A percentile compares a stretch with the other conserved stretches of the same genome.
phyloP scores from a whole-genome alignment of 192 early-diverging fungal species.

The Spinellus fusiger region DNA sequence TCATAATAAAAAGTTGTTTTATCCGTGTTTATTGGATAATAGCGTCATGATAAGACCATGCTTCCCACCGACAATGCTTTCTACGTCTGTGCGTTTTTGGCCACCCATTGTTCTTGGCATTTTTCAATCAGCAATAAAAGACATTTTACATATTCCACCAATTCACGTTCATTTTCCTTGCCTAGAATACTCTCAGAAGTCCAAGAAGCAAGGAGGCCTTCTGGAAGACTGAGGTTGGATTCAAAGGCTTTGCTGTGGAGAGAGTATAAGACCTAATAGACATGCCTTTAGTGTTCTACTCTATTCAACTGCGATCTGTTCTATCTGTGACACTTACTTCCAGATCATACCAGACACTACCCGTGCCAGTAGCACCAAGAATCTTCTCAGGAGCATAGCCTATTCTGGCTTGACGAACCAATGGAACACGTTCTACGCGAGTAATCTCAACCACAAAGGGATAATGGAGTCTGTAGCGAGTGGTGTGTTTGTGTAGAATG shows the following conservation, averaged over 20 bases:
- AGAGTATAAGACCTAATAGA: slow-evolving; percentile 17
- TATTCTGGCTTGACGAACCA: slow-evolving; percentile 10
- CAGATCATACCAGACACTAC: slow-evolving; percentile 27
- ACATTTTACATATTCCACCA: slow-evolving; percentile 28
- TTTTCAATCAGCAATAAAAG: slow-evolving; percentile 33
- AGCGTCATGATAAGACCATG: no score
- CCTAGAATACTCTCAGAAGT: slow-evolving; percentile 33
- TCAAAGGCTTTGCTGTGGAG: slow-evolving; percentile 16
- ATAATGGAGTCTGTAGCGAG: slow-evolving; percentile 29
- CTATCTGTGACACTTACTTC: slow-evolving; percentile 15
- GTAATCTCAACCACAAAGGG: slow-evolving; percentile 39
- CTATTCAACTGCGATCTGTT: not conserved
- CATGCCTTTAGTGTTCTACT: not conserved
- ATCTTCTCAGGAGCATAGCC: slow-evolving; percentile 21
- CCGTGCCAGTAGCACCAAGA: slow-evolving; percentile 20
- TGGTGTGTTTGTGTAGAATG: slow-evolving; percentile 25
- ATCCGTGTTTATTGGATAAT: no score
- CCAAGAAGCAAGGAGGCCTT: slow-evolving; percentile 32
- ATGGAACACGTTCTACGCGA: slow-evolving; percentile 23
- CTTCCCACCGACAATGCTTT: no score
- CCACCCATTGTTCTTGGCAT: slow-evolving; percentile 13
- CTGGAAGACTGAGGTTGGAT: slow-evolving; percentile 17
- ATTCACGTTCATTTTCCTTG: not conserved
- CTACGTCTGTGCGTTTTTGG: no score
- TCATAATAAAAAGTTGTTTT: no score